A percentile compares a stretch with the other conserved stretches of the same genome.
Evolutionary conservation across 2,329 filamentous ascomycete species (phyloP).

Genomic region (Fusarium buxicola): DNA sequence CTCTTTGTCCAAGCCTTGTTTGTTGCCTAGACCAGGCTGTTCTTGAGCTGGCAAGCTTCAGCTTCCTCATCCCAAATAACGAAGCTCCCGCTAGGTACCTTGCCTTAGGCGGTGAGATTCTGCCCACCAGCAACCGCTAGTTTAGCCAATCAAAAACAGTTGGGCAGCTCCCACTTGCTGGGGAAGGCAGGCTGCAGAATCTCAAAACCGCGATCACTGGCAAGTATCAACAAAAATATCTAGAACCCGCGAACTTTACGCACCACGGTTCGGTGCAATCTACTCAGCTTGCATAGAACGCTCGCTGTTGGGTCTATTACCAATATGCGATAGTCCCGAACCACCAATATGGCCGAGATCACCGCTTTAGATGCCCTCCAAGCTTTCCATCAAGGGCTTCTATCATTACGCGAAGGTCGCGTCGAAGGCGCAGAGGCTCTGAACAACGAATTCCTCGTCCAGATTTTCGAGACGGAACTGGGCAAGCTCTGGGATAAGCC

Average conservation of each 20-base stretch:
- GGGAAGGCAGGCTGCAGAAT: slow-evolving; percentile 46
- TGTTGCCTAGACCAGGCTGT: slow-evolving; percentile 2
- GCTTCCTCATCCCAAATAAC: slow-evolving; percentile 6
- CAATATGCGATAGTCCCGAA: slow-evolving; percentile 61
- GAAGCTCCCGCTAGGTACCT: slow-evolving; percentile 20
- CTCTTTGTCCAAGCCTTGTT: slow-evolving; percentile 3
- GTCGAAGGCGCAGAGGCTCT: slow-evolving; percentile 71
- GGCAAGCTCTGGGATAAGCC: slow-evolving; percentile 80
- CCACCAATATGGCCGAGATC: slow-evolving; percentile 75
- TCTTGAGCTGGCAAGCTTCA: slow-evolving; percentile 10
- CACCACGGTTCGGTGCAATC: slow-evolving; percentile 38
- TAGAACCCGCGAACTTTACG: slow-evolving; percentile 37
- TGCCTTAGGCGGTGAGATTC: slow-evolving; percentile 48
- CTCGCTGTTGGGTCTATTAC: slow-evolving; percentile 34
- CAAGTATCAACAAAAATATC: slow-evolving; percentile 41
- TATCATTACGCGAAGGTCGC: slow-evolving; percentile 78
- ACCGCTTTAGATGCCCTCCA: slow-evolving; percentile 82
- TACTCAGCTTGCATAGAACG: slow-evolving; percentile 35
- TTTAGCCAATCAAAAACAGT: slow-evolving; percentile 43
- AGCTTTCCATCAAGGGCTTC: slow-evolving; percentile 86
- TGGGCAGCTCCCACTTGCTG: slow-evolving; percentile 33
- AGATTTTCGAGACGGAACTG: slow-evolving; percentile 77
- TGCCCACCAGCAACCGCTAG: slow-evolving; percentile 24
- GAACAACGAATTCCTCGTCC: slow-evolving; percentile 75
- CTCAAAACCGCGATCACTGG: slow-evolving; percentile 46